Conservation (phyloP, 768 basidiomycete genomes). For the Megacollybia marginata region DNA sequence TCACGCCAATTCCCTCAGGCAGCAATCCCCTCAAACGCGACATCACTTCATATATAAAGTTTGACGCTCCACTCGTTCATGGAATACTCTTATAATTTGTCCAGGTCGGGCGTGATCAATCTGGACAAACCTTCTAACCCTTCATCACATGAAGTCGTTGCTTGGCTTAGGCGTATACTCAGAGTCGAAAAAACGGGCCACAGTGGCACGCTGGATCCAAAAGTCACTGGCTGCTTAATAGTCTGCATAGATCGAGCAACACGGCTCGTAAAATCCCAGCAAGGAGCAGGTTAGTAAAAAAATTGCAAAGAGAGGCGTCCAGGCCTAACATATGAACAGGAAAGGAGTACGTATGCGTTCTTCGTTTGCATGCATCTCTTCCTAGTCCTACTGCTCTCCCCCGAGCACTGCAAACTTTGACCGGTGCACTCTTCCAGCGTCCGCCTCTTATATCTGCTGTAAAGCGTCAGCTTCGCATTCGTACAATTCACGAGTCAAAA, state of each 20-base stretch:
- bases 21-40: constrained; percentile 95
- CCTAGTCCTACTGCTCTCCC: constrained; percentile 80
- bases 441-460: constrained; percentile 98
- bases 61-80: constrained; percentile 10
- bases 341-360: constrained; percentile 97
- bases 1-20: constrained; percentile 94
- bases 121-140: constrained; percentile 99
- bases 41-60: constrained; percentile 88
- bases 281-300: constrained; percentile 86
- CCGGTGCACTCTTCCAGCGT: constrained; percentile 97
- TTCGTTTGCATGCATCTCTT: constrained; percentile 83
- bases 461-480: constrained; percentile 94
- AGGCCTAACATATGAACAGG: constrained; percentile 34
- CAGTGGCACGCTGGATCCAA: constrained; percentile 97
- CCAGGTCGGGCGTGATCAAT: constrained; percentile 95
- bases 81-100: background rate
- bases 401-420: constrained; percentile 91
- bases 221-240: constrained; percentile 97
- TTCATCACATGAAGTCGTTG: constrained; percentile 98
- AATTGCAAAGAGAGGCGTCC: too few species aligned
- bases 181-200: constrained; percentile 98
- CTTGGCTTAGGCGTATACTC: constrained; percentile 95
- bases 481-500: constrained; percentile 95
- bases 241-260: constrained; percentile 99
- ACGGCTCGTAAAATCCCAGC: constrained; percentile 94